phyloP scores from a whole-genome alignment of 108 stramenopile genomes.

The Poteriospumella lacustris region DNA sequence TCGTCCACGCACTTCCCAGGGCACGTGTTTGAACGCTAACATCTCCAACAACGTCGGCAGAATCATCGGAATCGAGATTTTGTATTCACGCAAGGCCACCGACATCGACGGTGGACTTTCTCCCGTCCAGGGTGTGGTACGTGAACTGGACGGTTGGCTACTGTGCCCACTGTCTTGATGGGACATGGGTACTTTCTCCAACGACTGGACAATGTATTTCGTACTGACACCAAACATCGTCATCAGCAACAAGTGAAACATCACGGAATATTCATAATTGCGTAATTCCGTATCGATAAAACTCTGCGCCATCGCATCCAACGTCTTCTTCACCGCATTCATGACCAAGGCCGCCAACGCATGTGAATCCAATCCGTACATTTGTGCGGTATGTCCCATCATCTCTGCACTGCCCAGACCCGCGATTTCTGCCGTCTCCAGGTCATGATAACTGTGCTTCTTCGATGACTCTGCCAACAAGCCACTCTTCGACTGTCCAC shows the following conservation, averaged over 20 bases:
- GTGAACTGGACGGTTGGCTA: background rate
- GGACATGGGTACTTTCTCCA: too few species aligned
- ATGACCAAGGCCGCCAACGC: background rate
- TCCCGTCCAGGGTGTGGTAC: background rate
- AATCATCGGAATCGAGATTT: too few species aligned
- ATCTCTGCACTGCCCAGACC: background rate
- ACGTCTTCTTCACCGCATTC: too few species aligned
- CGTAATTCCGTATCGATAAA: too few species aligned
- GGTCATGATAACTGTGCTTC: background rate
- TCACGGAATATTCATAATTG: too few species aligned
- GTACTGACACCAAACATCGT: too few species aligned
- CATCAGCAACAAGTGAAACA: too few species aligned
- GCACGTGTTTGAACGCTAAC: background rate
- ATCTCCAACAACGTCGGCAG: background rate
- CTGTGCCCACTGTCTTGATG: too few species aligned
- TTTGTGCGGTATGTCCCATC: background rate
- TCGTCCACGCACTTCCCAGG: background rate
- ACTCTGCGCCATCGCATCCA: too few species aligned
- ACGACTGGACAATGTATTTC: too few species aligned
- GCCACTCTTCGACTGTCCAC: background rate
- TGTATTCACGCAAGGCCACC: too few species aligned
- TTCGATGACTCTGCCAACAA: background rate
- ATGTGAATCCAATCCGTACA: background rate
- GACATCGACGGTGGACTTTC: background rate
- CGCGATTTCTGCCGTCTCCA: background rate